Evolutionary conservation across 1,139 yeast species (phyloP), one percentile per base, ranked within the genome.

Genomic region (Geotrichum candidum): DNA sequence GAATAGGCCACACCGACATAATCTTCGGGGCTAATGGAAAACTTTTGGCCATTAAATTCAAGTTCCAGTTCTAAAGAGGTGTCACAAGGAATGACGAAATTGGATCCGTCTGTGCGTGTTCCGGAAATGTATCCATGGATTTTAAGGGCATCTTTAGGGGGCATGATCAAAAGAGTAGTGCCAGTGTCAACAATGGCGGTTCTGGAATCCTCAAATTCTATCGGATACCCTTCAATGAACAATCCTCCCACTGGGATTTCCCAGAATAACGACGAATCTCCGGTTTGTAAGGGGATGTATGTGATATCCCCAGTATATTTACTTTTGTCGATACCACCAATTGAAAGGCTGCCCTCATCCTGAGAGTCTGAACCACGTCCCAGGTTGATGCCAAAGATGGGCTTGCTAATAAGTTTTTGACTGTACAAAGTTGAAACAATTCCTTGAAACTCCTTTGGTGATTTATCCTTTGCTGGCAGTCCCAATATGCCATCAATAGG

Each of bases 171-270:
- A 1, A 87, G 82, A 0, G 90, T 85, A 1, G 90, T 84, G 18
- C 90, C 90, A 13, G 88, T 83, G 69, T 86, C 91, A 33, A 86
- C 76, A 53, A 85, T 77, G 4, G 84, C 86, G 3, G 74, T 69
- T 70, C 85, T 76, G 10, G 66, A 25, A 0, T 71, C 72, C 57
- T 68, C 69, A 61, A 80, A 79, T 3, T 68, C 65, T n/a, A 78
- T 73, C 50, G 66, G 63, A 35, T 69, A 67, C 3, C 73, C 74
- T 62, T 77, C 75, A 13, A 78, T 70, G 51, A 66, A 72, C 15
- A 82, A 75, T 10, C 70, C 68, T 27, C 77, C 77, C 45, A 85
- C 70, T 25, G 74, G 73, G 23, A 85, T 74, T 60, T 83, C 75
- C 90, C 90, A 86, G 67, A 84, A 82, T 60, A 82, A 78, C 1